Percentiles rank a stretch among this genome's conserved stretches.
These are phyloP conservation scores for Mortierella sp. DNA, from an alignment of 371 early-diverging fungal species.

Conservation along the genomic window DNA sequence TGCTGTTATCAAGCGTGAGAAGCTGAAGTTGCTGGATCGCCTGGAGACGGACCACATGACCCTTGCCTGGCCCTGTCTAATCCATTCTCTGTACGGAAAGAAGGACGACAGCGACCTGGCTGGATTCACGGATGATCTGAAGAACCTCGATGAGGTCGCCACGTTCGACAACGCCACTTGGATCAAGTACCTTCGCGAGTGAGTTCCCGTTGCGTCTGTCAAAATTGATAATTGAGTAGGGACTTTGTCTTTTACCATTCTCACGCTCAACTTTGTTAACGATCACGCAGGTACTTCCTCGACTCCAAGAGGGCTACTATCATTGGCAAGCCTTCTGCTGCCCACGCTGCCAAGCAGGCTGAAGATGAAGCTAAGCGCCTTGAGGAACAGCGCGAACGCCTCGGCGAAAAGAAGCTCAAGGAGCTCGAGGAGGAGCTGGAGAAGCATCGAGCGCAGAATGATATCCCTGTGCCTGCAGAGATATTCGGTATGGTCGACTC, in stretches of 20 bases:
- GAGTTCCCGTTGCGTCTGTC: no score
- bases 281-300: constrained; percentile 68
- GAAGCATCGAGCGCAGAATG: constrained; percentile 66
- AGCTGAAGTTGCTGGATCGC: constrained; percentile 59
- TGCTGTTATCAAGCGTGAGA: constrained; percentile 69
- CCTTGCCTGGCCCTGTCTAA: constrained; percentile 44
- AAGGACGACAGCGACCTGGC: constrained; percentile 64
- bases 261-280: no score
- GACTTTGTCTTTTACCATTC: no score
- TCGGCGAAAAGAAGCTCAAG: constrained; percentile 65
- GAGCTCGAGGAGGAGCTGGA: constrained; percentile 63
- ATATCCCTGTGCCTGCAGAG: constrained; percentile 66
- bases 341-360: constrained; percentile 65
- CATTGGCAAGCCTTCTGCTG: constrained; percentile 71
- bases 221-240: no score
- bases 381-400: constrained; percentile 62
- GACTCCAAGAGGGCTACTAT: constrained; percentile 66
- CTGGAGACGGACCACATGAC: constrained; percentile 49
- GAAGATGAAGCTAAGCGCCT: constrained; percentile 69
- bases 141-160: constrained; percentile 60
- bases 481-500: constrained; percentile 53
- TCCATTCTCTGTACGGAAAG: constrained; percentile 73
- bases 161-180: constrained; percentile 63
- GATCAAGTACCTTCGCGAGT: constrained; percentile 66
- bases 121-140: constrained; percentile 61